Conservation (phyloP, 2,329 filamentous ascomycete species). For the Trichoderma koningii region DNA sequence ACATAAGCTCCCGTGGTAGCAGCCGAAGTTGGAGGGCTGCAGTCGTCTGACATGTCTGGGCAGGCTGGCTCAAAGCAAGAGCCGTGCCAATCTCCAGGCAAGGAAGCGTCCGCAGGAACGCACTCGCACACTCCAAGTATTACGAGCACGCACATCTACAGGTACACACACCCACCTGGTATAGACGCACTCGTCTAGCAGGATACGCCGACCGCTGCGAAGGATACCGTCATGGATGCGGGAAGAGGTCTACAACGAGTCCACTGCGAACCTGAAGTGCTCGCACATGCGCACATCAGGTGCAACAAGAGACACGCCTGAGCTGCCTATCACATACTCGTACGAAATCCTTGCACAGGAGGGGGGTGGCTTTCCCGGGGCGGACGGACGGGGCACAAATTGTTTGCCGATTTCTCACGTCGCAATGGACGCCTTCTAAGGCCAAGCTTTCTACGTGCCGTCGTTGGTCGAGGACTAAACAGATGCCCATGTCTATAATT, state of each 20-base stretch:
- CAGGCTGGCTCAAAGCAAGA: conserved; percentile 17
- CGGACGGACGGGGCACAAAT: background rate
- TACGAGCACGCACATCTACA: no score
- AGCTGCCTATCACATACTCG: no score
- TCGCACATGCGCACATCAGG: background rate
- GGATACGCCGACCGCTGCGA: background rate
- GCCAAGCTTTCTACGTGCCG: conserved; percentile 17
- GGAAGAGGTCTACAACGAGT: background rate
- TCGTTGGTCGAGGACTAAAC: background rate
- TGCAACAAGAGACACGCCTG: no score
- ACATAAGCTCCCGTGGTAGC: conserved; percentile 25
- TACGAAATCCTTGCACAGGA: no score
- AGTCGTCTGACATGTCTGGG: conserved; percentile 25
- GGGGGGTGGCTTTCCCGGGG: background rate
- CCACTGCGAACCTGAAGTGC: background rate
- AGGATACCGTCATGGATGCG: background rate
- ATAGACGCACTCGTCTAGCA: background rate
- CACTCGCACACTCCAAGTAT: background rate
- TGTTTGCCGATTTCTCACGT: conserved; percentile 17
- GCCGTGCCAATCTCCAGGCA: conserved; percentile 8
- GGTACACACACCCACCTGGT: no score
- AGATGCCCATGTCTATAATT: conserved; percentile 19
- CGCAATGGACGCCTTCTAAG: conserved; percentile 22
- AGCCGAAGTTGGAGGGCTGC: conserved; percentile 24
- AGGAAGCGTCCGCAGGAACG: conserved; percentile 6